Conservation (phyloP, 148 eudicot genomes). For the Chenopodium album region DNA sequence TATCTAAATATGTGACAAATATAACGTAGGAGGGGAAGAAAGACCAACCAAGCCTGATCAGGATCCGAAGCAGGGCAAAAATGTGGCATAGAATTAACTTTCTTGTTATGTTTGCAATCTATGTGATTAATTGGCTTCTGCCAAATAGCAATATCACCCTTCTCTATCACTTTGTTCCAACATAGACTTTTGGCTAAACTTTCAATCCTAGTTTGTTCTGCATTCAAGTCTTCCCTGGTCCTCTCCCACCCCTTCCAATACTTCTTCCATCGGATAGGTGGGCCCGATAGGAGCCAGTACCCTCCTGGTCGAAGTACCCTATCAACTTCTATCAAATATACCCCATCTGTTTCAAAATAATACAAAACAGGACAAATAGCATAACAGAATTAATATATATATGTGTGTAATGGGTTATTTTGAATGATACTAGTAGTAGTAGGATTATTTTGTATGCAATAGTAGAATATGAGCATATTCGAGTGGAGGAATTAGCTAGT, state of each 20-base stretch:
- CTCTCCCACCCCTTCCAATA: slow-evolving; percentile 77
- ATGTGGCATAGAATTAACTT: slow-evolving; percentile 31
- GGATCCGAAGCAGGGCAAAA: slow-evolving; percentile 61
- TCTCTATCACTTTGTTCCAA: slow-evolving; percentile 68
- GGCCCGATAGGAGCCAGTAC: slow-evolving; percentile 78
- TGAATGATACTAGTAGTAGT: no score
- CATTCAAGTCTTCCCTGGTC: slow-evolving; percentile 61
- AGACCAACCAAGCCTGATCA: slow-evolving; percentile 66
- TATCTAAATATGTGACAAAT: no score
- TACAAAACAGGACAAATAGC: not conserved
- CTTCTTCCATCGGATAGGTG: slow-evolving; percentile 57
- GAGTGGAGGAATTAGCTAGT: not conserved
- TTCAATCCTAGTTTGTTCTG: slow-evolving; percentile 68
- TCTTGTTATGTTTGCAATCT: slow-evolving; percentile 43
- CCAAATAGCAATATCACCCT: slow-evolving; percentile 75
- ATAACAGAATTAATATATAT: no score
- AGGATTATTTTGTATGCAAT: no score
- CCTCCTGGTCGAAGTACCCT: slow-evolving; percentile 77
- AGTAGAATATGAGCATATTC: no score
- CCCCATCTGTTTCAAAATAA: slow-evolving; percentile 44
- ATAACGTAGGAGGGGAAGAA: not conserved
- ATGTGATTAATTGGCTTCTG: slow-evolving; percentile 69
- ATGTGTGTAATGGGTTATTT: no score
- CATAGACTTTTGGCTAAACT: slow-evolving; percentile 64
- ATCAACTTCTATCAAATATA: slow-evolving; percentile 71